Evolutionary conservation across 2,329 filamentous ascomycete species (phyloP).

Genomic region (Penicillium sp.): DNA sequence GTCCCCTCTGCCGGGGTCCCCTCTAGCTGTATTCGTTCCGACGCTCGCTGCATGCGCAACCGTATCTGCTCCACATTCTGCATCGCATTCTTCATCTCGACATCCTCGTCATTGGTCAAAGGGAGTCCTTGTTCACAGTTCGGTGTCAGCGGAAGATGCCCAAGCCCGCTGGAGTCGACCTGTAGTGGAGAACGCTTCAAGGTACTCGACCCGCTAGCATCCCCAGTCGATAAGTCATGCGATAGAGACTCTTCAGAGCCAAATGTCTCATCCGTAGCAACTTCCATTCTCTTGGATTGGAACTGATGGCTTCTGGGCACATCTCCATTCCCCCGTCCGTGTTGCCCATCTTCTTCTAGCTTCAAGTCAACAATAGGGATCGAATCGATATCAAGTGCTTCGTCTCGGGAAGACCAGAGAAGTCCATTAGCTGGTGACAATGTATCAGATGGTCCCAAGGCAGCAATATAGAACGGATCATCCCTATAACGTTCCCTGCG

Average conservation of each 20-base stretch:
- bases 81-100: slow-evolving; percentile 84
- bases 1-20: slow-evolving; percentile 47
- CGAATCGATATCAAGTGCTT: slow-evolving; percentile 82
- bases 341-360: slow-evolving; percentile 57
- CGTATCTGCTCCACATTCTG: slow-evolving; percentile 82
- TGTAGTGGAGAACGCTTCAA: slow-evolving; percentile 69
- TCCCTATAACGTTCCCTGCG: slow-evolving; percentile 79
- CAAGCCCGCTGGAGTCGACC: slow-evolving; percentile 81
- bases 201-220: slow-evolving; percentile 26
- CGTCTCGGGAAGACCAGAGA: slow-evolving; percentile 67
- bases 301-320: slow-evolving; percentile 33
- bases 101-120: slow-evolving; percentile 66
- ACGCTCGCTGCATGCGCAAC: slow-evolving; percentile 69
- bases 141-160: slow-evolving; percentile 66
- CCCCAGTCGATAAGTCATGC: slow-evolving; percentile 42
- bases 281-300: slow-evolving; percentile 60
- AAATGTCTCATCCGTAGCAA: slow-evolving; percentile 72
- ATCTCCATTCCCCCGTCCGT: slow-evolving; percentile 17
- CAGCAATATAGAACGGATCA: slow-evolving; percentile 89
- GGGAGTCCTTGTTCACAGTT: slow-evolving; percentile 29
- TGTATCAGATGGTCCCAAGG: slow-evolving; percentile 53
- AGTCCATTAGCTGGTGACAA: slow-evolving; percentile 76
- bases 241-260: slow-evolving; percentile 42
- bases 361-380: slow-evolving; percentile 96
- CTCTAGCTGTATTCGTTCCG: slow-evolving; percentile 51